Evolutionary conservation across 208 protist species (phyloP), one percentile per base, ranked within the genome.

Genomic region (Eutreptiella sp.): DNA sequence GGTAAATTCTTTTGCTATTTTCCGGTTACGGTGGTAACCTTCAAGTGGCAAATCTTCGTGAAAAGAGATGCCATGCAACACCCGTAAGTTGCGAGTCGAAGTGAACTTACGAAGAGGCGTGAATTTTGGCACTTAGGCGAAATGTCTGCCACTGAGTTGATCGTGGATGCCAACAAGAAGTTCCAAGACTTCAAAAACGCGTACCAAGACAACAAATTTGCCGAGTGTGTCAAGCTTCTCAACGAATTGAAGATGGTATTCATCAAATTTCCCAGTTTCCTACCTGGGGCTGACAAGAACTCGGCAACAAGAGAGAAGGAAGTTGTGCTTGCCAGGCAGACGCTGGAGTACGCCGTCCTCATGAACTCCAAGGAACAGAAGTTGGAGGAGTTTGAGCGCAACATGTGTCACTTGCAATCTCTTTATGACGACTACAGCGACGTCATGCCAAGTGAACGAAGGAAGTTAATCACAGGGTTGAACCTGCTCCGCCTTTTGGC

Each of bases 401-500:
- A 88, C 58, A 41, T 21, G 19, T 41, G 16, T 41, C 16, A 16
- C 16, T n/a, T 21, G 19, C n/a, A 41, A 41, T 41, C n/a, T 41
- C 36, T 21, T 41, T n/a, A 41, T 41, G 19, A 41, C 16, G 36
- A 41, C 16, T 41, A 41, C n/a, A n/a, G 19, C n/a, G n/a, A n/a
- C n/a, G 36, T 41, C n/a, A 41, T 41, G 19, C n/a, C n/a, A 41
- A 41, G 16, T 21, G 36, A 41, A 41, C n/a, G 19, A 41, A 41
- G 19, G 16, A 41, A 41, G 58, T 80, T 88, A 55, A 74, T 92
- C 35, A 65, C 91, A 26, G 89, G 89, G 42, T 72, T 94, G 16
- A 90, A 93, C 61, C 68, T 94, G 5, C 73, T 93, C 2, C 72
- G 81, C 3, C 74, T 94, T 19, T 76, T 94, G 14, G 84, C 88